phyloP scores from a whole-genome alignment of 768 basidiomycete genomes.

The Trametes meyenii region DNA sequence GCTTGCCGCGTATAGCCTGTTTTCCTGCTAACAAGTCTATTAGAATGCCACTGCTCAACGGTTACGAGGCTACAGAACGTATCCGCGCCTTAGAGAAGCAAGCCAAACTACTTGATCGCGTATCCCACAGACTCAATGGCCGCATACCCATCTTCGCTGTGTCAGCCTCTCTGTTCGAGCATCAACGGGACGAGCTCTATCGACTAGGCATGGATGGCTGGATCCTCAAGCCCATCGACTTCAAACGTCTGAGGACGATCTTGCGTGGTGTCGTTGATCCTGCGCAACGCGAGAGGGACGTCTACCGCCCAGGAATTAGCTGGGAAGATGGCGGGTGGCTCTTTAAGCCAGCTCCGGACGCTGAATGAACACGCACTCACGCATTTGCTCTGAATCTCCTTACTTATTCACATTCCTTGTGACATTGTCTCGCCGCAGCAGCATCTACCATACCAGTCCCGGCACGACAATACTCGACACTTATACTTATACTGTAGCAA shows the following conservation, averaged over 20 bases:
- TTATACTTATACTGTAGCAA: slow-evolving; percentile 13
- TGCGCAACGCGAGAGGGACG: slow-evolving; percentile 50
- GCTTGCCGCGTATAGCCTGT: background rate
- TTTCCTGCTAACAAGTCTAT: background rate
- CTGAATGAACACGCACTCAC: background rate
- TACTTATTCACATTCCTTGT: slow-evolving; percentile 3
- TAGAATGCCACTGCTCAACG: slow-evolving; percentile 83
- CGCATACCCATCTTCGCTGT: slow-evolving; percentile 84
- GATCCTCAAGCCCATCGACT: slow-evolving; percentile 84
- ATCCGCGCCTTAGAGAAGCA: slow-evolving; percentile 64
- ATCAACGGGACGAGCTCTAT: slow-evolving; percentile 55
- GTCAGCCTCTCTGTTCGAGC: slow-evolving; percentile 68
- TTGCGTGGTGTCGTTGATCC: slow-evolving; percentile 61
- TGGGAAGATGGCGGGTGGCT: slow-evolving; percentile 74
- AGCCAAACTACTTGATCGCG: slow-evolving; percentile 18
- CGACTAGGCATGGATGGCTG: slow-evolving; percentile 74
- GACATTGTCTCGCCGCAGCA: slow-evolving; percentile 7
- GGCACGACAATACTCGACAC: slow-evolving; percentile 4
- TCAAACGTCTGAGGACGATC: slow-evolving; percentile 61
- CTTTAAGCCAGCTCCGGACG: slow-evolving; percentile 6
- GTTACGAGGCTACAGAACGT: slow-evolving; percentile 65
- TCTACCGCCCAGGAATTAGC: slow-evolving; percentile 52
- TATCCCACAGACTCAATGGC: slow-evolving; percentile 55
- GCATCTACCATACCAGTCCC: slow-evolving; percentile 12
- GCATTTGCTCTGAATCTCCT: background rate